Base-by-base conservation (phyloP, 139 green algal genomes). In the Spirogloea muscicola region DNA sequence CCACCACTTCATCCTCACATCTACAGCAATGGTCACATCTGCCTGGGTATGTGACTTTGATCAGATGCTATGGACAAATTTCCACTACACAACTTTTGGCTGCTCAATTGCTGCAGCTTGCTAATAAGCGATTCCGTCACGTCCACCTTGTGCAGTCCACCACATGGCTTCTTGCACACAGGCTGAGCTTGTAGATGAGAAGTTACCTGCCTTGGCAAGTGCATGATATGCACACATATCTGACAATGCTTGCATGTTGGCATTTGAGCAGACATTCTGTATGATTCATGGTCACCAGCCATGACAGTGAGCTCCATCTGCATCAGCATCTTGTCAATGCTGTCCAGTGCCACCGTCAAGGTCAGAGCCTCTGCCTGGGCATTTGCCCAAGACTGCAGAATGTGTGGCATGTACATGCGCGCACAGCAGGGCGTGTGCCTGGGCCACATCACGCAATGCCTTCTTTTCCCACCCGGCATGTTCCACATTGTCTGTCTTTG, bases 21-120 rank as follows among this genome's bases (percentile, higher is more conserved):
- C 49, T 89, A 96, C 85, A 85, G 67, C 79, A 94, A 94, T 58
- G 90, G 90, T n/a, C 88, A 96, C 84, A 96, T 95, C 41, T 95
- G 90, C 82, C 76, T 95, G 18, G 74, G 74, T 82, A 58, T 33
- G 74, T n/a, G n/a, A n/a, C n/a, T n/a, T n/a, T n/a, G n/a, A n/a
- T n/a, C n/a, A n/a, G n/a, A n/a, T n/a, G n/a, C n/a, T n/a, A n/a
- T n/a, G n/a, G n/a, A n/a, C n/a, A n/a, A n/a, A n/a, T n/a, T n/a
- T n/a, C n/a, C n/a, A n/a, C n/a, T n/a, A n/a, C n/a, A n/a, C n/a
- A n/a, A n/a, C n/a, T n/a, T n/a, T n/a, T n/a, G n/a, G n/a, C n/a
- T n/a, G n/a, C n/a, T n/a, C n/a, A n/a, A n/a, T n/a, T n/a, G n/a
- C n/a, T n/a, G n/a, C n/a, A n/a, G n/a, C n/a, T n/a, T n/a, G n/a